These are phyloP conservation scores for Orobanche coerulescens DNA, from an alignment of 257 asterid species.

Conservation along the genomic window DNA sequence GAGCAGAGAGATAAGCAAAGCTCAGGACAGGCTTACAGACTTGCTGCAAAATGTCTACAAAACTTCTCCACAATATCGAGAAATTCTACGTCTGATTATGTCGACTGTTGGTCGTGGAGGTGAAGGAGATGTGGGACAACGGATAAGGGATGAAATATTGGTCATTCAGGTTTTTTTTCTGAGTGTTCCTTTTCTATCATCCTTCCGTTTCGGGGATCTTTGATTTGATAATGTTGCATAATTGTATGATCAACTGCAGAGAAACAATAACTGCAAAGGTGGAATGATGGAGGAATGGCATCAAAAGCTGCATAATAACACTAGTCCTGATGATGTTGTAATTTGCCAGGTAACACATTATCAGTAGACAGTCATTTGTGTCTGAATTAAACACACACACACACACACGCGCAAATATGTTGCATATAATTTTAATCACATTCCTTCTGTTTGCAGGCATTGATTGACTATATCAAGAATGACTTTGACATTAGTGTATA, in stretches of 20 bases:
- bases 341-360: slow-evolving; percentile 81
- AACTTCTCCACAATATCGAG: slow-evolving; percentile 62
- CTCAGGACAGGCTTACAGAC: slow-evolving; percentile 96
- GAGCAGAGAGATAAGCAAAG: slow-evolving; percentile 87
- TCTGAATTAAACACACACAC: not conserved
- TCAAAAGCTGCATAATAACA: slow-evolving; percentile 94
- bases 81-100: slow-evolving; percentile 80
- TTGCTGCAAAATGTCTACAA: slow-evolving; percentile 59
- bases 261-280: slow-evolving; percentile 89
- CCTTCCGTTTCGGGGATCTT: slow-evolving; percentile 2
- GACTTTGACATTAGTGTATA: slow-evolving; percentile 77
- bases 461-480: slow-evolving; percentile 69
- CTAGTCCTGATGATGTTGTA: slow-evolving; percentile 97
- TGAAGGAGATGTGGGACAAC: slow-evolving; percentile 99
- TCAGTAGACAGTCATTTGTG: slow-evolving; percentile 4
- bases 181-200: not conserved
- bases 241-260: slow-evolving; percentile 39
- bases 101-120: slow-evolving; percentile 99
- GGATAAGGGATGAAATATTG: slow-evolving; percentile 95
- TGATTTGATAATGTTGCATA: slow-evolving; percentile 12
- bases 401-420: not conserved
- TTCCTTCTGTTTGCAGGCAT: slow-evolving; percentile 53
- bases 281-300: slow-evolving; percentile 99
- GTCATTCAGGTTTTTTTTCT: slow-evolving; percentile 68
- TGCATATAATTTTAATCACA: not conserved